Evolutionary conservation across 139 green algal species (phyloP).

Genomic region (Dunaliella primolecta): DNA sequence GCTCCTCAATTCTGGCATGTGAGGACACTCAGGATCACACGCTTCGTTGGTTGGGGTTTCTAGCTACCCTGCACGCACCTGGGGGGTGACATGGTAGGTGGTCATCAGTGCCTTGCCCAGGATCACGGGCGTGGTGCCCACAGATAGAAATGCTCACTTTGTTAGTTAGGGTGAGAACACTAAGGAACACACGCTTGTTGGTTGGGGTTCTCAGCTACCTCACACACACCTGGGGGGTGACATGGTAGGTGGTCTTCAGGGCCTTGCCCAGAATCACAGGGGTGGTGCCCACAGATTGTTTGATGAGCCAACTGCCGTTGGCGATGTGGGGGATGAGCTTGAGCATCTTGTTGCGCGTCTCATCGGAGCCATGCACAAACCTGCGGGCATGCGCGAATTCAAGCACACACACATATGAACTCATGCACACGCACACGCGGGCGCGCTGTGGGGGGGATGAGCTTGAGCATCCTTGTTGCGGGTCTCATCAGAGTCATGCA

Average conservation of each 20-base stretch:
- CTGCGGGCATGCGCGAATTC: constrained; percentile 20
- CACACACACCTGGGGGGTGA: constrained; percentile 30
- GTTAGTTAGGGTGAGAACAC: too few relatives aligned
- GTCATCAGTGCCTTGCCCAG: constrained; percentile 58
- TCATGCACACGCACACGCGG: background rate
- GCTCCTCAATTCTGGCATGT: too few relatives aligned
- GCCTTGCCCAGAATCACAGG: constrained; percentile 63
- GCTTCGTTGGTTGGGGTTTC: too few relatives aligned
- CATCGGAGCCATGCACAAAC: constrained; percentile 42
- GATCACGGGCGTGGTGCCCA: constrained; percentile 65
- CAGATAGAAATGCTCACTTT: too few relatives aligned
- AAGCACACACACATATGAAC: background rate
- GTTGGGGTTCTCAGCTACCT: too few relatives aligned
- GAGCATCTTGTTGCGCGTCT: constrained; percentile 50
- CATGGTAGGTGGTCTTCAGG: constrained; percentile 56
- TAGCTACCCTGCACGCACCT: constrained; percentile 9
- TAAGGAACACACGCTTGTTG: too few relatives aligned
- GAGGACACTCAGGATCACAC: too few relatives aligned
- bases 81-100: constrained; percentile 49
- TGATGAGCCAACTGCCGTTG: constrained; percentile 57
- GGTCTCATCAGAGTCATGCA: constrained; percentile 28
- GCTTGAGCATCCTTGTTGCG: constrained; percentile 61
- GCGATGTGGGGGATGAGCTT: constrained; percentile 68
- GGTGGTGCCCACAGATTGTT: constrained; percentile 55
- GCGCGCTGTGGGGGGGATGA: constrained; percentile 59